Base-by-base conservation (phyloP, 352 stramenopile genomes). In the Globisporangium cystogenes region DNA sequence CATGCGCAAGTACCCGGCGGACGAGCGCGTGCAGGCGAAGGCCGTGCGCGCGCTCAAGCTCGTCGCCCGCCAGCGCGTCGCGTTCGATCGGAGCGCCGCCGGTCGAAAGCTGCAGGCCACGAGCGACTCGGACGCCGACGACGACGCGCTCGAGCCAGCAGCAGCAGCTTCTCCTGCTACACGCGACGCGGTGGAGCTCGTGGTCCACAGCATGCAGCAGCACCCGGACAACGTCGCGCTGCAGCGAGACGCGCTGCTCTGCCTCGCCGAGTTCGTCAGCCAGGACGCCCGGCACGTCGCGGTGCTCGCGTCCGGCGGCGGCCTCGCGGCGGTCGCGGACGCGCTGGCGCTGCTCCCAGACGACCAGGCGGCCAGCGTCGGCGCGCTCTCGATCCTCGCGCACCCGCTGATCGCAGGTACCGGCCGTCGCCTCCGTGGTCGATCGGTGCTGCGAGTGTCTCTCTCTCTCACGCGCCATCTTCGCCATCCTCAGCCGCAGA, bases 341-440 rank as follows among this genome's bases (percentile, higher is more conserved):
- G 76, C 74, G 0, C 71, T 87, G 61, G 68, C 67, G 16, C 60
- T 41, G 4, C 56, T 87, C 18, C 72, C 72, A 2, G 74, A 85
- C 40, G 70, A 87, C 37, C 55, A 75, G 5, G 53, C 71, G 18
- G 74, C 68, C 0, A 77, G 83, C 24, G 71, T 78, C 44, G 72
- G 65, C 18, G 74, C 64, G 1, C 57, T 87, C 3, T 81, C 72
- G 6, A 60, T 86, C 8, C 64, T 87, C 20, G 76, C 70, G 4
- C 76, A 87, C 24, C 76, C 76, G 3, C 62, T 62, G 43, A 70
- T 87, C 14, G 67, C 70, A 56, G 72, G 70, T 72, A 50, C 20
- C 2, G 16, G 11, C 16, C 10, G 36, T 23, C 31, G 15, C 20
- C 41, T 45, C 15, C 7, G 18, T 41, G 15, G 10, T 5, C 10